phyloP scores from a whole-genome alignment of 2,329 filamentous ascomycete genomes.

The Ophiocordyceps camponoti-saundersi region DNA sequence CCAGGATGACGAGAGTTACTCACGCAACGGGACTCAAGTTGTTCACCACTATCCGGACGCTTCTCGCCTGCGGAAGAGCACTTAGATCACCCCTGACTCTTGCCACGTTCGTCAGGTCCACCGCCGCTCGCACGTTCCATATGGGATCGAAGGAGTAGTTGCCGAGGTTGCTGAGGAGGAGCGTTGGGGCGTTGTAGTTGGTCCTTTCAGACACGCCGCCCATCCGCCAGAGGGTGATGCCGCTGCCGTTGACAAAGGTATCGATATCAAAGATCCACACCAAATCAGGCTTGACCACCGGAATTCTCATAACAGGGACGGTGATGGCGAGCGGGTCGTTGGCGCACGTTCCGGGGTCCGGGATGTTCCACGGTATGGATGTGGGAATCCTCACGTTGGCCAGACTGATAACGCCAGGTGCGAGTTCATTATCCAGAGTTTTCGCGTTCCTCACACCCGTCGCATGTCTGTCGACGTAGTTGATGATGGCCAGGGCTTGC shows the following conservation, averaged over 20 bases:
- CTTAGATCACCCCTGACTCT: slow-evolving; percentile 40
- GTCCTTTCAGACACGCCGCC: slow-evolving; percentile 31
- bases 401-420: not conserved
- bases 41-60: slow-evolving; percentile 38
- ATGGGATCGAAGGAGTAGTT: slow-evolving; percentile 33
- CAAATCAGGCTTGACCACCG: slow-evolving; percentile 21
- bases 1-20: slow-evolving; percentile 14
- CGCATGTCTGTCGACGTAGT: slow-evolving; percentile 24
- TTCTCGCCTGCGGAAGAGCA: slow-evolving; percentile 26
- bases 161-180: slow-evolving; percentile 32
- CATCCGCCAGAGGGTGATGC: slow-evolving; percentile 35
- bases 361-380: slow-evolving; percentile 29
- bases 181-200: slow-evolving; percentile 42
- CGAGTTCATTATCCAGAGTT: not conserved
- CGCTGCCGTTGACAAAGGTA: slow-evolving; percentile 29
- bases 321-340: slow-evolving; percentile 39
- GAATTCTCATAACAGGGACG: slow-evolving; percentile 32
- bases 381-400: slow-evolving; percentile 21
- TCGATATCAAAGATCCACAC: slow-evolving; percentile 29
- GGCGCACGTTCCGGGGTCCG: slow-evolving; percentile 33
- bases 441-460: not conserved
- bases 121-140: slow-evolving; percentile 39
- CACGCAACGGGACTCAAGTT: slow-evolving; percentile 31
- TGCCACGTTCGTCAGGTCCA: slow-evolving; percentile 33
- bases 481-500: slow-evolving; percentile 42